Conservation (phyloP, 352 stramenopile species). For the Chrysophaeum taylorii region DNA sequence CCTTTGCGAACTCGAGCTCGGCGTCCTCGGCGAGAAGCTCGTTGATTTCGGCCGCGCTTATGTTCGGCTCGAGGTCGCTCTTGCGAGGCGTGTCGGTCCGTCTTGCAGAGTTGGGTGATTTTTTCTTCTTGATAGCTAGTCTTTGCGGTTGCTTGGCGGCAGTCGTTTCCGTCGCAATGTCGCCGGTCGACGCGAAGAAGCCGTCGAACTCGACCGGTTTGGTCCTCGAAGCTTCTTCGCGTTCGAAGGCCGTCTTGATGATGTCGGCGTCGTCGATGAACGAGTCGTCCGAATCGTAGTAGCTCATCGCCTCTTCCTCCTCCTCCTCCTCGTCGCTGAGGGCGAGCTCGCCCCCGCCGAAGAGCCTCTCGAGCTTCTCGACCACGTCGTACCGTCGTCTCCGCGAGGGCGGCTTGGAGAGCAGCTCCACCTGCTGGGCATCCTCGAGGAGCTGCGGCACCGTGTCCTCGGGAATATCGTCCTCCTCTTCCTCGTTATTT, state of each 20-base stretch:
- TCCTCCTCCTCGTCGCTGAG: neutral
- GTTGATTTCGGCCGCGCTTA: neutral
- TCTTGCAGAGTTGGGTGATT: neutral
- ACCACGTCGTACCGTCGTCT: neutral
- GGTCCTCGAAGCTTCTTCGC: neutral
- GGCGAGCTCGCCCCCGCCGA: constrained; percentile 3
- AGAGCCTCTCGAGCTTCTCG: neutral
- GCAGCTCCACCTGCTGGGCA: too few species aligned
- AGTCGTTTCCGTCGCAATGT: neutral
- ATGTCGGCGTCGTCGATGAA: constrained; percentile 15
- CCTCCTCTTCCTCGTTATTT: too few species aligned
- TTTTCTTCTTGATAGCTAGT: constrained; percentile 3
- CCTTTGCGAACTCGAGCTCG: neutral
- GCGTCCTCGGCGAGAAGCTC: neutral
- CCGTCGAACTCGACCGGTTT: neutral
- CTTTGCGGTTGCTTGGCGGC: neutral
- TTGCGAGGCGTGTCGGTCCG: neutral
- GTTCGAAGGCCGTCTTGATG: neutral
- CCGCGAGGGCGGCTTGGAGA: neutral
- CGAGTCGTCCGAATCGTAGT: constrained; percentile 3
- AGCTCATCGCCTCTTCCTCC: neutral
- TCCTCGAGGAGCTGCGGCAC: too few species aligned
- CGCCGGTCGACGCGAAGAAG: neutral
- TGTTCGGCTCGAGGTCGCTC: neutral
- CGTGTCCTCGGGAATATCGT: too few species aligned